A percentile compares a stretch with the other conserved stretches of the same genome.
phyloP scores from a whole-genome alignment of 176 grass and related monocot species.

The Triticum timopheevii region DNA sequence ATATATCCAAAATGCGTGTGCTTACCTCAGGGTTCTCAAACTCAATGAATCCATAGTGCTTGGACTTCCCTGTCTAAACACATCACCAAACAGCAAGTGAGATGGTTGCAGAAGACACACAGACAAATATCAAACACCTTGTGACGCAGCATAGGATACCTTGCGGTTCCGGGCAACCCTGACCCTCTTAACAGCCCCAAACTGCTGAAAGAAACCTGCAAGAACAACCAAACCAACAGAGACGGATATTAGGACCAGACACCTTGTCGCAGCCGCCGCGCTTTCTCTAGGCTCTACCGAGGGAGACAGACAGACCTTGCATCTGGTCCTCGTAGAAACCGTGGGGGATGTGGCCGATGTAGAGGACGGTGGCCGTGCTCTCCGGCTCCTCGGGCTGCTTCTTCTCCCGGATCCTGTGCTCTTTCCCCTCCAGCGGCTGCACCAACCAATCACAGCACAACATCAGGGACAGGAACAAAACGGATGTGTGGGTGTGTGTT shows the following conservation, averaged over 20 bases:
- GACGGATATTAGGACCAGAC: background rate
- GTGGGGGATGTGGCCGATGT: constrained; percentile 88
- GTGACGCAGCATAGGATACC: constrained; percentile 9
- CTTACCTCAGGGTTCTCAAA: constrained; percentile 85
- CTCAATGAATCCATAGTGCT: constrained; percentile 91
- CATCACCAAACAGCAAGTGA: constrained; percentile 25
- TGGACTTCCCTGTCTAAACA: constrained; percentile 88
- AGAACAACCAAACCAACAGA: background rate
- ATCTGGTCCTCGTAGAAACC: constrained; percentile 97
- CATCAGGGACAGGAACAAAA: background rate
- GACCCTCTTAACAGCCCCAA: constrained; percentile 72
- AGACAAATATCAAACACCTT: background rate
- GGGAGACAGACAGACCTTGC: constrained; percentile 58
- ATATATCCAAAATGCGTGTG: background rate
- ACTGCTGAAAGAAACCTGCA: constrained; percentile 88
- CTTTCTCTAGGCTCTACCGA: background rate
- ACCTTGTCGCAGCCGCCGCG: background rate
- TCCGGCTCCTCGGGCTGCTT: constrained; percentile 39
- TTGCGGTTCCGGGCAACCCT: constrained; percentile 78
- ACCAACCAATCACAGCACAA: background rate
- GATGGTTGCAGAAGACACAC: background rate
- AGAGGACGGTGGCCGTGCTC: constrained; percentile 71
- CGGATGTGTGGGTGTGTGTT: background rate
- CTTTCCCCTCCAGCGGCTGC: constrained; percentile 69
- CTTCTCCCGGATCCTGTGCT: constrained; percentile 41